Evolutionary conservation across 2,329 filamentous ascomycete species (phyloP), one percentile per base, ranked within the genome.

Genomic region (Didymella glomerata): DNA sequence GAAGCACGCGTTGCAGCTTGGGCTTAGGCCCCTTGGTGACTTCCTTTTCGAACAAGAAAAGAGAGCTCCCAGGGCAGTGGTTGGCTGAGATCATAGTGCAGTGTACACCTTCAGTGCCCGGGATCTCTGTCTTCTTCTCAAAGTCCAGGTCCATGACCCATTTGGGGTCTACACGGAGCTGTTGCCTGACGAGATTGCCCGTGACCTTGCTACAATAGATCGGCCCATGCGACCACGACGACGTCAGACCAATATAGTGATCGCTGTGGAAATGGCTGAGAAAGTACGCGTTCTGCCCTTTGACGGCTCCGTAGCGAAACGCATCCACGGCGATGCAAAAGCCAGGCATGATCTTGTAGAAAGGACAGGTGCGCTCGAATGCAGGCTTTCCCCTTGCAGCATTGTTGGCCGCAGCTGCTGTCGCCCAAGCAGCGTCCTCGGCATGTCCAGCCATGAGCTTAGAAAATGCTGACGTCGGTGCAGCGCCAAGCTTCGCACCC

Each of bases 221-320:
- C 0, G 93, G 94, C 0, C 95, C 95, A 74, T 99, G 93, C 38
- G 83, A 87, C 95, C 95, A 99, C 30, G 84, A 92, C 8, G 90
- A 88, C 11, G 92, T 95, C 11, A 99, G 81, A 2, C 95, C 95
- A 32, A 97, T 88, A 69, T 99, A 99, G 74, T 99, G 95, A 74
- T 99, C 95, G 70, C 93, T 97, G 77, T 99, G 95, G 67, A 98
- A 99, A 74, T 99, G 95, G 68, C 93, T 97, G 11, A 99, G 84
- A 67, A 99, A 99, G 74, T 99, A 99, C 1, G 94, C 95, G 53
- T 91, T 90, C 75, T 93, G 97, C 0, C 92, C 93, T 72, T 96
- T 85, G 0, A 99, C 92, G 4, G 93, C 92, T 2, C 95, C 95
- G 71, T 98, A 99, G 20, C 94, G 88, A 72, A 99, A 97, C 0